Evolutionary conservation across 2,329 filamentous ascomycete species (phyloP).

Genomic region (Ascochyta koolunga): DNA sequence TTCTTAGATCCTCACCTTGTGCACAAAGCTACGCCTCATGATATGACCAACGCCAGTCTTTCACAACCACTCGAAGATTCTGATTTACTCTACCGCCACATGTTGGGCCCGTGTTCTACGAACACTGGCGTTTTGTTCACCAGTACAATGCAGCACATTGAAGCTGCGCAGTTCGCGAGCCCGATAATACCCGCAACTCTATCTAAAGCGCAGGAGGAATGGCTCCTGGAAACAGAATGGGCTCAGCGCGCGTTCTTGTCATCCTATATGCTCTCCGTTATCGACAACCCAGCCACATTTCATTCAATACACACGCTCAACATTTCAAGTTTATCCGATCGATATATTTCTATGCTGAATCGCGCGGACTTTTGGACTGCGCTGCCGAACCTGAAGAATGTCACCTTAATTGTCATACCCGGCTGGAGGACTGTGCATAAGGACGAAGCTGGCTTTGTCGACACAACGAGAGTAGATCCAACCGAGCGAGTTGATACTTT

Average conservation of each 20-base stretch:
- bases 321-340: constrained; percentile 68
- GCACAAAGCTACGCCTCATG: constrained; percentile 32
- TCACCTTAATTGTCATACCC: constrained; percentile 67
- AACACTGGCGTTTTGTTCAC: constrained; percentile 44
- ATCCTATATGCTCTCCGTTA: constrained; percentile 69
- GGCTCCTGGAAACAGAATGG: constrained; percentile 72
- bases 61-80: constrained; percentile 31
- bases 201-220: constrained; percentile 69
- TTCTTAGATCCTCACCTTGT: constrained; percentile 39
- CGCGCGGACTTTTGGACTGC: constrained; percentile 67
- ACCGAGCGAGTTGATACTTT: constrained; percentile 59
- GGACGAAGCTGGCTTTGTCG: constrained; percentile 58
- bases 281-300: constrained; percentile 65
- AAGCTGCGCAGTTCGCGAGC: constrained; percentile 31
- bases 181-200: constrained; percentile 61
- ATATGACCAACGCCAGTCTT: constrained; percentile 19
- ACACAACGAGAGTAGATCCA: constrained; percentile 58
- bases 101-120: constrained; percentile 18
- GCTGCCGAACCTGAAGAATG: constrained; percentile 59
- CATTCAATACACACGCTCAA: constrained; percentile 63
- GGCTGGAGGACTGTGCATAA: constrained; percentile 68
- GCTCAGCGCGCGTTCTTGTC: constrained; percentile 71
- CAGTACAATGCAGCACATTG: constrained; percentile 31
- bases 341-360: constrained; percentile 62
- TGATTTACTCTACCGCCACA: constrained; percentile 27